phyloP scores from a whole-genome alignment of 495 filamentous ascomycete species.

The Oidiodendron maius region DNA sequence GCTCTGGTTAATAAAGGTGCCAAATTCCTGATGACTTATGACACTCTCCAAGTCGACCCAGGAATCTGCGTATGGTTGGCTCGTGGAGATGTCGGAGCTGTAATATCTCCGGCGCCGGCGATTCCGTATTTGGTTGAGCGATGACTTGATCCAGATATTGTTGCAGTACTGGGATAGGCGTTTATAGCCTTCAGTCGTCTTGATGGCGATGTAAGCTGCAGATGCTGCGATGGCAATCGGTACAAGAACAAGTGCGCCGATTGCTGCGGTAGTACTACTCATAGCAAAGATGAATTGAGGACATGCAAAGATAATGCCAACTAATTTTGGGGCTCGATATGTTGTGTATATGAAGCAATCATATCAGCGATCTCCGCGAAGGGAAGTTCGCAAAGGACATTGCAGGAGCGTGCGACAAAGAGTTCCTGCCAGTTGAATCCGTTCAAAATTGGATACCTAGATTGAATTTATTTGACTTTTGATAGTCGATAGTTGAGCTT shows the following conservation, averaged over 20 bases:
- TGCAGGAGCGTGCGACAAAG: too few relatives aligned
- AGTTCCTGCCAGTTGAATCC: too few relatives aligned
- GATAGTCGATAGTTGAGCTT: too few relatives aligned
- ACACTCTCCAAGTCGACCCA: slow-evolving; percentile 21
- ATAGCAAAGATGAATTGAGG: slow-evolving; percentile 30
- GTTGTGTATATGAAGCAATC: too few relatives aligned
- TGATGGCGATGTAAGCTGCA: slow-evolving; percentile 39
- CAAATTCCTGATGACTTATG: slow-evolving; percentile 9
- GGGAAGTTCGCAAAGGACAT: too few relatives aligned
- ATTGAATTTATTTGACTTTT: too few relatives aligned
- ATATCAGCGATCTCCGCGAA: too few relatives aligned
- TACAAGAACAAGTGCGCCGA: slow-evolving; percentile 48
- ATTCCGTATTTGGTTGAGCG: background rate
- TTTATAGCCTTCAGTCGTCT: slow-evolving; percentile 18
- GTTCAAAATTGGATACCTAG: too few relatives aligned
- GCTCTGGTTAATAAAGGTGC: slow-evolving; percentile 23
- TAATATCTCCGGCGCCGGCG: slow-evolving; percentile 18
- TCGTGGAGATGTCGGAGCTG: slow-evolving; percentile 23
- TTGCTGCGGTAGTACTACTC: slow-evolving; percentile 24
- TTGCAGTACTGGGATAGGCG: background rate
- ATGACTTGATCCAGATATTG: slow-evolving; percentile 9
- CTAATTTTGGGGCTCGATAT: too few relatives aligned
- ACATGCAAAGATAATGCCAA: slow-evolving; percentile 15
- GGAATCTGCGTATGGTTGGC: slow-evolving; percentile 14
- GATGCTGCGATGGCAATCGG: slow-evolving; percentile 43